Base-by-base conservation (phyloP, 2,329 filamentous ascomycete species). In the Fusarium torulosum region DNA sequence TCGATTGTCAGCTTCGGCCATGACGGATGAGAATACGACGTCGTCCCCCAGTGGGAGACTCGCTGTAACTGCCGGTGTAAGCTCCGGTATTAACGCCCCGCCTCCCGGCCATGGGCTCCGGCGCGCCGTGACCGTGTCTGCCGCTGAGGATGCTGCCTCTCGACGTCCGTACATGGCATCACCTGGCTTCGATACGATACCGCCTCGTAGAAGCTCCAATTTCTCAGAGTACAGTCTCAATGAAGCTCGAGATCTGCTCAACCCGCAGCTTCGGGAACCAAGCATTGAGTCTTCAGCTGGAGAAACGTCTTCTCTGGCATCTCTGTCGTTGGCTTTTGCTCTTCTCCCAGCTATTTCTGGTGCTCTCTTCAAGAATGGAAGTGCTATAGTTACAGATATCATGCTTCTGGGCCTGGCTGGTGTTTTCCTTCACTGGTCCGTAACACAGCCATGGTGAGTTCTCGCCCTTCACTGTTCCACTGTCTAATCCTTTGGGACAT, bases 401-500 rank as follows among this genome's bases (percentile, higher is more conserved):
- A 90, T 96, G 72, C 83, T 98, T 33, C 80, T 98, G 31, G 88
- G 86, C 4, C 79, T 98, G 63, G 92, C 92, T 3, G 92, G 91
- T 6, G 86, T 97, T 43, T 96, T 97, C 74, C 82, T 98, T 64
- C 94, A 97, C 76, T 97, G 94, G 93, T 94, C 92, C 47, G 91
- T 97, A 42, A 90, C 93, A 56, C 84, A 96, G 69, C 95, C 95
- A 71, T 98, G 95, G 94, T 94, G 82, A 76, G 86, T 66, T 50
- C 38, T 15, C 19, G 23, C 29, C 13, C 10, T 44, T 37, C 21
- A 7, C 37, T 25, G 51, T 25, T 13, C 15, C 19, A 29, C 19
- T 17, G 9, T 7, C 20, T 23, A 7, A 31, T 21, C 4, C 25
- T 23, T 17, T 15, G 37, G 37, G 14, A 40, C 15, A 41, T 27